Evolutionary conservation across 495 filamentous ascomycete genomes (phyloP).

Genomic region (Antarctomyces pellizariae): DNA sequence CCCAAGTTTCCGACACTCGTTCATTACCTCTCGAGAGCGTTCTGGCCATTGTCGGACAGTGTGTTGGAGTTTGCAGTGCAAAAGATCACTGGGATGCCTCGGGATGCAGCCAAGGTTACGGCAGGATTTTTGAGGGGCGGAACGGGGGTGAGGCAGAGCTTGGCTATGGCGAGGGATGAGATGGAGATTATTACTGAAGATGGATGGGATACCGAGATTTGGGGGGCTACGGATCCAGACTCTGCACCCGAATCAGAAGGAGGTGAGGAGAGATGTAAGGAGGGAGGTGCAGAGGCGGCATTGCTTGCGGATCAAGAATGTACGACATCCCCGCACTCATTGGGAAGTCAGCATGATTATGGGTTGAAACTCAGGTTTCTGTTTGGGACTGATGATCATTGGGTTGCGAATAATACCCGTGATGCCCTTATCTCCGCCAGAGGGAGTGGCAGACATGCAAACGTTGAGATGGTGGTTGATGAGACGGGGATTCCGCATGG

Average conservation of each 20-base stretch:
- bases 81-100: conserved; percentile 27
- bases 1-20: conserved; percentile 31
- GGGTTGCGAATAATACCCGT: conserved; percentile 56
- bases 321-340: too few relatives aligned
- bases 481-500: conserved; percentile 52
- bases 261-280: too few relatives aligned
- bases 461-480: conserved; percentile 39
- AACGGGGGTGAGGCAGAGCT: conserved; percentile 42
- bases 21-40: too few relatives aligned
- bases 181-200: conserved; percentile 54
- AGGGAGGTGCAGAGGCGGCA: too few relatives aligned
- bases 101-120: conserved; percentile 34
- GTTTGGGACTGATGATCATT: conserved; percentile 29
- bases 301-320: too few relatives aligned
- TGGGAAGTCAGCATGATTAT: neutral
- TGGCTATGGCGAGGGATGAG: conserved; percentile 55
- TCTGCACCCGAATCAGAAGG: too few relatives aligned
- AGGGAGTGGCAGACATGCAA: conserved; percentile 10
- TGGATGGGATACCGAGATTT: conserved; percentile 57
- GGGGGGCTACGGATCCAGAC: conserved; percentile 42
- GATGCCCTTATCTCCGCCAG: conserved; percentile 45
- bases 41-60: too few relatives aligned
- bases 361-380: neutral
- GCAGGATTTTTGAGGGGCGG: conserved; percentile 34
- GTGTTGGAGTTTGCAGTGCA: conserved; percentile 21